A percentile compares a stretch with the other conserved stretches of the same genome.
Conservation (phyloP, 208 protist species). For the Trypanosoma lewisi region DNA sequence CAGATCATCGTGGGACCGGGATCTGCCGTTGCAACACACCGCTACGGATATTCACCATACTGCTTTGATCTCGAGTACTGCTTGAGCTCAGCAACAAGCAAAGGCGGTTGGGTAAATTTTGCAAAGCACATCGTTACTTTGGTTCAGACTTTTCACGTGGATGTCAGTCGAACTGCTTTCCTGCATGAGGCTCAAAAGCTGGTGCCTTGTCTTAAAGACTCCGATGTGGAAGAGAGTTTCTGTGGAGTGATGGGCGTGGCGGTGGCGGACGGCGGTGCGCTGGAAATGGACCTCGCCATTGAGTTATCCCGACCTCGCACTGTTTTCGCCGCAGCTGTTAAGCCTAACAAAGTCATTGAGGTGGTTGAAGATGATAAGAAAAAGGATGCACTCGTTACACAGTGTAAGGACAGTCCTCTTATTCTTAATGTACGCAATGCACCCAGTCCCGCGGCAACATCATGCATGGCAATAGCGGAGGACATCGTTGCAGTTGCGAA, state of each 20-base stretch:
- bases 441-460: slow-evolving; percentile 84
- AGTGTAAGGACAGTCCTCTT: slow-evolving; percentile 33
- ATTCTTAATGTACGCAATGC: slow-evolving; percentile 90
- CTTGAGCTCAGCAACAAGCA: slow-evolving; percentile 64
- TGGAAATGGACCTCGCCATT: slow-evolving; percentile 72
- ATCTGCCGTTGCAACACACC: slow-evolving; percentile 65
- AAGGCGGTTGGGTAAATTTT: slow-evolving; percentile 70
- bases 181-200: slow-evolving; percentile 69
- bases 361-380: slow-evolving; percentile 27
- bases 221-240: slow-evolving; percentile 73
- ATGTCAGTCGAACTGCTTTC: slow-evolving; percentile 56
- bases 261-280: slow-evolving; percentile 46
- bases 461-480: slow-evolving; percentile 84
- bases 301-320: slow-evolving; percentile 65
- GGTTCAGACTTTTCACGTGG: slow-evolving; percentile 61
- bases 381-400: not conserved
- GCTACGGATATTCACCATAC: slow-evolving; percentile 85
- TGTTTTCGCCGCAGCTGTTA: slow-evolving; percentile 34
- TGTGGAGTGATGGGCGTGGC: slow-evolving; percentile 75
- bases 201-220: slow-evolving; percentile 56
- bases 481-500: slow-evolving; percentile 67
- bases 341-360: slow-evolving; percentile 44
- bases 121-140: slow-evolving; percentile 50
- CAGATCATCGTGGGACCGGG: slow-evolving; percentile 84
- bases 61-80: slow-evolving; percentile 69